Conservation (phyloP, 208 protist species). For the Kentomonas sorsogonicus region DNA sequence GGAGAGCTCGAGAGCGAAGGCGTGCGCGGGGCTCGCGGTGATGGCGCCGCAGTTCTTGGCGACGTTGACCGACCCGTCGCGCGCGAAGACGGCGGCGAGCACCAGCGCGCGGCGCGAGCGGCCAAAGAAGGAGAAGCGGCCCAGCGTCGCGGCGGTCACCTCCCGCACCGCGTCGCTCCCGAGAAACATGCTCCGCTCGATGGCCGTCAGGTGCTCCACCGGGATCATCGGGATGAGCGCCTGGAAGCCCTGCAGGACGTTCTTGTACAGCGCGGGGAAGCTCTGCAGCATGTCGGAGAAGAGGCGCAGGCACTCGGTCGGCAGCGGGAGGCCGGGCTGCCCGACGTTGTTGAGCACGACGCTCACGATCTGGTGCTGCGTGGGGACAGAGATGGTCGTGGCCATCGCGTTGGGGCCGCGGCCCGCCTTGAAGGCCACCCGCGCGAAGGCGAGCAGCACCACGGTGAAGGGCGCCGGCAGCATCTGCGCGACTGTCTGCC, state of each 20-base stretch:
- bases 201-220: conserved; percentile 31
- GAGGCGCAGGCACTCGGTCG: conserved; percentile 66
- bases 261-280: conserved; percentile 83
- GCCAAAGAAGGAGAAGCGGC: conserved; percentile 72
- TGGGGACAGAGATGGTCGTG: conserved; percentile 81
- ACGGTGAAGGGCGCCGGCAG: conserved; percentile 77
- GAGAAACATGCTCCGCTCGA: conserved; percentile 69
- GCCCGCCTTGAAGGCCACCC: conserved; percentile 81
- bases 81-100: conserved; percentile 52
- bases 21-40: conserved; percentile 24
- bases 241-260: conserved; percentile 74
- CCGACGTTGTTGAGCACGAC: conserved; percentile 80
- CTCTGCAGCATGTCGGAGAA: conserved; percentile 61
- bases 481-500: conserved; percentile 68
- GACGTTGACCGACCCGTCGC: conserved; percentile 44
- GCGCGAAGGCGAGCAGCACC: conserved; percentile 59
- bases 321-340: conserved; percentile 47
- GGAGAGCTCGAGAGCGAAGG: conserved; percentile 40
- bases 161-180: conserved; percentile 64
- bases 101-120: conserved; percentile 73
- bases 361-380: conserved; percentile 84
- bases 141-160: conserved; percentile 59
- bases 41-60: conserved; percentile 30
- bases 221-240: conserved; percentile 77
- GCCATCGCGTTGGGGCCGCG: conserved; percentile 59